A percentile compares a stretch with the other conserved stretches of the same genome.
phyloP scores from a whole-genome alignment of 1,284 basidiomycete species.

The Irpex sp. region DNA sequence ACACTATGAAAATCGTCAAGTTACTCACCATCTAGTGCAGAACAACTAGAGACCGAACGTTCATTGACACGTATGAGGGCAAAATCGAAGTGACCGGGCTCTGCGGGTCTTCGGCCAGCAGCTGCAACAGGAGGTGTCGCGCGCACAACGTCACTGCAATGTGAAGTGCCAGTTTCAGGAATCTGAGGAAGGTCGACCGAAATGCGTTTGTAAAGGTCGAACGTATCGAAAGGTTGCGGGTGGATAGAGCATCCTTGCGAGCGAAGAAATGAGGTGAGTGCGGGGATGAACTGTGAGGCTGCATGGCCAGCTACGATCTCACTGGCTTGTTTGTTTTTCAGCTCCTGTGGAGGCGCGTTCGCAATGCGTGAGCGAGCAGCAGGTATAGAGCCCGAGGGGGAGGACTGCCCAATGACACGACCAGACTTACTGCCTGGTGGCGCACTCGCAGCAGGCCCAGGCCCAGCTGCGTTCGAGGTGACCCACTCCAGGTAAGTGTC shows the following conservation, averaged over 20 bases:
- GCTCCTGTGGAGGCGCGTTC: not conserved
- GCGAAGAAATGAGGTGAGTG: not conserved
- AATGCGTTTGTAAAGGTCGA: not conserved
- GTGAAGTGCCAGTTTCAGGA: not conserved
- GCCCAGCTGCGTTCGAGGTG: not conserved
- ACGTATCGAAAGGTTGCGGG: not conserved
- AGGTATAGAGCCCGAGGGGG: not conserved
- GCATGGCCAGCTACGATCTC: not conserved
- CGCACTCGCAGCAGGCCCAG: not conserved
- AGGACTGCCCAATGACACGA: not conserved
- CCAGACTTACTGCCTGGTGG: not conserved
- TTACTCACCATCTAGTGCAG: too few species aligned
- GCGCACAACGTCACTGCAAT: not conserved
- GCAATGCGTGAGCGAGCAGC: not conserved
- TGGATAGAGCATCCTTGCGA: not conserved
- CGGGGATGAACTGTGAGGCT: not conserved
- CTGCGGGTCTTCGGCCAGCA: not conserved
- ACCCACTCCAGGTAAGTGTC: constrained; percentile 6
- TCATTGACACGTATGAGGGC: not conserved
- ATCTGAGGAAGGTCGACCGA: not conserved
- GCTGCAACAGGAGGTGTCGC: not conserved
- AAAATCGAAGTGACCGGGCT: not conserved
- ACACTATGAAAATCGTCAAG: too few species aligned
- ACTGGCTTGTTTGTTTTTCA: not conserved
- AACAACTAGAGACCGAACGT: not conserved